These are phyloP conservation scores for Lentinus polychrous DNA, from an alignment of 1,284 basidiomycete genomes.

Conservation along the genomic window DNA sequence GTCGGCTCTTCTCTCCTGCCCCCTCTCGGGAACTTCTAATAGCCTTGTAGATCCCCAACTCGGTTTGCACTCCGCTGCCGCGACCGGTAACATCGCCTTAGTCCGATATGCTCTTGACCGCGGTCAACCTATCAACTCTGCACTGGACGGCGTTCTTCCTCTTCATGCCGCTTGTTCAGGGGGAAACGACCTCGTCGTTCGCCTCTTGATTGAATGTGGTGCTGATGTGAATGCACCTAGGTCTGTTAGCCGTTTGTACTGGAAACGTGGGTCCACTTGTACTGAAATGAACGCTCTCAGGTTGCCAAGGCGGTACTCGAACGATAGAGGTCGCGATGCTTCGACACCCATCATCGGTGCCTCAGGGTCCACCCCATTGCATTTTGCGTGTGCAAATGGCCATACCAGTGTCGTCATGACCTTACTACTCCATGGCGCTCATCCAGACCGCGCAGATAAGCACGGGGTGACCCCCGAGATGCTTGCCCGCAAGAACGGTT, in stretches of 20 bases:
- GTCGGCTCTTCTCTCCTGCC: constrained; percentile 18
- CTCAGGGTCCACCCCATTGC: constrained; percentile 84
- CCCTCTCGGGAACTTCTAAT: constrained; percentile 6
- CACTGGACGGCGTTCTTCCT: constrained; percentile 86
- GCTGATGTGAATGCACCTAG: constrained; percentile 91
- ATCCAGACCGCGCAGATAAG: constrained; percentile 76
- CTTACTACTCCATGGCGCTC: constrained; percentile 76
- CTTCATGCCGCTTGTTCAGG: constrained; percentile 88
- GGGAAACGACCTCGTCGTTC: constrained; percentile 79
- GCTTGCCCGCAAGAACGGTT: constrained; percentile 63
- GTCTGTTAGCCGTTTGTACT: constrained; percentile 30
- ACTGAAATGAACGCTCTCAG: constrained; percentile 42
- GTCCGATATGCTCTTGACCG: constrained; percentile 85
- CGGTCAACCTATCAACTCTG: constrained; percentile 90
- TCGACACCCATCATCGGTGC: constrained; percentile 70
- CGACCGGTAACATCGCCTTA: constrained; percentile 82
- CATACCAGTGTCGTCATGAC: constrained; percentile 70
- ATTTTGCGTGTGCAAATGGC: constrained; percentile 91
- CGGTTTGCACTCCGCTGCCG: constrained; percentile 84
- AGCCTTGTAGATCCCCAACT: constrained; percentile 66
- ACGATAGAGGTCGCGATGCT: constrained; percentile 57
- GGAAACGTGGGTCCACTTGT: not conserved
- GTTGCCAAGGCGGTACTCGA: constrained; percentile 72
- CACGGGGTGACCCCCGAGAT: constrained; percentile 77
- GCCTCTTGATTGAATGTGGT: constrained; percentile 80